phyloP scores from a whole-genome alignment of 495 filamentous ascomycete species.

The Lichina pygmaea region DNA sequence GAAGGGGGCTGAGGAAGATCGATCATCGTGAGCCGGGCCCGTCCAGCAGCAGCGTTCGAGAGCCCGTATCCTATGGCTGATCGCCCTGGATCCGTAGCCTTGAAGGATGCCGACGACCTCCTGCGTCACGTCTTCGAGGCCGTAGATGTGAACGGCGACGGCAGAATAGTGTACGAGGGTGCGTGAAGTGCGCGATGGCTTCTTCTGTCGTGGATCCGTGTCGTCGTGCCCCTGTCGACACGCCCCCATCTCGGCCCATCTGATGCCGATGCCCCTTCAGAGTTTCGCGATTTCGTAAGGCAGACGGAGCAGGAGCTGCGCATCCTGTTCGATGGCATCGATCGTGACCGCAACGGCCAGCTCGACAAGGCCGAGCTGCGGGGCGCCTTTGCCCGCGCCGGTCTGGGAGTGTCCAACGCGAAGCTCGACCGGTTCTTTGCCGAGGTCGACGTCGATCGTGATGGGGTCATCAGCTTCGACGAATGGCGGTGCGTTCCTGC shows the following conservation, averaged over 20 bases:
- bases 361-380: constrained; percentile 65
- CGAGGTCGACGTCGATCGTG: constrained; percentile 70
- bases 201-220: neutral
- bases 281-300: constrained; percentile 73
- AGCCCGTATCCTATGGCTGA: neutral
- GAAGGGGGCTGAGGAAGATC: constrained; percentile 61
- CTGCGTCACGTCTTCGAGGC: constrained; percentile 48
- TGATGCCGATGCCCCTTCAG: constrained; percentile 14
- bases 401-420: constrained; percentile 47
- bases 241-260: neutral
- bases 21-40: constrained; percentile 55
- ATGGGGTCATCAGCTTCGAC: constrained; percentile 68
- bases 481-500: constrained; percentile 69
- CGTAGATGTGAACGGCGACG: constrained; percentile 70
- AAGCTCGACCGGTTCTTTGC: constrained; percentile 66
- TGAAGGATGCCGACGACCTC: constrained; percentile 84
- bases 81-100: constrained; percentile 24
- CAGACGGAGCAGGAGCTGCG: constrained; percentile 60
- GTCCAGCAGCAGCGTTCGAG: neutral
- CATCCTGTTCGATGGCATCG: constrained; percentile 63
- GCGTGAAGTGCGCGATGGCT: constrained; percentile 7
- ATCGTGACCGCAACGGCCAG: constrained; percentile 65
- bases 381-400: constrained; percentile 48
- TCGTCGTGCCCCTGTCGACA: neutral
- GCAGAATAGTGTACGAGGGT: constrained; percentile 77